Evolutionary conservation across 805 yeast species (phyloP).

Genomic region (Saccharomycopsis guyanensis): DNA sequence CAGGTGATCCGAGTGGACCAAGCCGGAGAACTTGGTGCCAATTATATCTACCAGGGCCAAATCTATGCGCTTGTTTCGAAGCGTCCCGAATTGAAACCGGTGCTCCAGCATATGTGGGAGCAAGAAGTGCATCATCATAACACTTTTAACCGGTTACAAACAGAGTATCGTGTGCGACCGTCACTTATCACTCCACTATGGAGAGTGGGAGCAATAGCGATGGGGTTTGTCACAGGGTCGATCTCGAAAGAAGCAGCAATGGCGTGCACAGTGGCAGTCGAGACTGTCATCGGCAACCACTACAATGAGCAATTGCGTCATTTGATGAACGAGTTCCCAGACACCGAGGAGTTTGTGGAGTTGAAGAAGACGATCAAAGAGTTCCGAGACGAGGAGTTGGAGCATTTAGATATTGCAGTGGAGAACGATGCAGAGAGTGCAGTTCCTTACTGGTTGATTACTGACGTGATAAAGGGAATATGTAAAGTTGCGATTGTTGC

Average conservation of each 20-base stretch:
- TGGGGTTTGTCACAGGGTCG: constrained; percentile 83
- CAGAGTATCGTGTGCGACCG: constrained; percentile 77
- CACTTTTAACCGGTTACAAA: constrained; percentile 75
- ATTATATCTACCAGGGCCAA: constrained; percentile 89
- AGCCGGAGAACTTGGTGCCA: constrained; percentile 97
- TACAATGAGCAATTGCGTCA: constrained; percentile 84
- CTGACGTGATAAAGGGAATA: constrained; percentile 77
- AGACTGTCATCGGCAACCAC: constrained; percentile 95
- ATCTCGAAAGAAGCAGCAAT: constrained; percentile 93
- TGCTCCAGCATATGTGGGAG: constrained; percentile 95
- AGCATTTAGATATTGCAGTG: constrained; percentile 90
- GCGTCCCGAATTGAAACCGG: constrained; percentile 68
- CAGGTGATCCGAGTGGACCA: constrained; percentile 86
- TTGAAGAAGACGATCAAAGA: constrained; percentile 58
- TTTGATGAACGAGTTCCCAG: constrained; percentile 54
- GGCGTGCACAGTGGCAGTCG: constrained; percentile 99
- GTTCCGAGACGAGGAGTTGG: constrained; percentile 91
- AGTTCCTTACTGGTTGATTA: constrained; percentile 80
- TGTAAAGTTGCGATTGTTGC: constrained; percentile 87
- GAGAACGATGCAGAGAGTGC: constrained; percentile 90
- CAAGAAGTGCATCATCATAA: constrained; percentile 89
- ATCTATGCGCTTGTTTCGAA: constrained; percentile 63
- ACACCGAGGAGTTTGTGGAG: constrained; percentile 42
- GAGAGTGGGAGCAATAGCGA: constrained; percentile 81
- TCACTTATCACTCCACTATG: constrained; percentile 86